Evolutionary conservation across 176 grass and related monocot species (phyloP).

Genomic region (Sorghum bicolor): Sorghum_bicolor_NCBIv3 NC_012871.2:64290001-64290500

Average conservation of each 20-base stretch:
- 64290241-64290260: not conserved
- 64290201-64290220: not conserved
- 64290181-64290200: no score
- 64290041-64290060: conserved; percentile 83
- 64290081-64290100: conserved; percentile 93
- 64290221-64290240: not conserved
- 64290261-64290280: not conserved
- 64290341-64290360: not conserved
- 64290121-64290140: conserved; percentile 70
- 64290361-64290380: no score
- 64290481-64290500: no score
- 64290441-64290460: no score
- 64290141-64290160: no score
- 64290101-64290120: conserved; percentile 81
- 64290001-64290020: conserved; percentile 79
- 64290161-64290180: no score
- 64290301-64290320: no score
- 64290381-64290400: no score
- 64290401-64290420: no score
- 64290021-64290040: conserved; percentile 83
- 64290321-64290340: not conserved
- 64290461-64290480: no score
- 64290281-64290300: not conserved
- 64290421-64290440: no score
- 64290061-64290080: conserved; percentile 71